These are phyloP conservation scores for Argentina anserina DNA, from an alignment of 306 rosid genomes.

Conservation along the genomic window DNA sequence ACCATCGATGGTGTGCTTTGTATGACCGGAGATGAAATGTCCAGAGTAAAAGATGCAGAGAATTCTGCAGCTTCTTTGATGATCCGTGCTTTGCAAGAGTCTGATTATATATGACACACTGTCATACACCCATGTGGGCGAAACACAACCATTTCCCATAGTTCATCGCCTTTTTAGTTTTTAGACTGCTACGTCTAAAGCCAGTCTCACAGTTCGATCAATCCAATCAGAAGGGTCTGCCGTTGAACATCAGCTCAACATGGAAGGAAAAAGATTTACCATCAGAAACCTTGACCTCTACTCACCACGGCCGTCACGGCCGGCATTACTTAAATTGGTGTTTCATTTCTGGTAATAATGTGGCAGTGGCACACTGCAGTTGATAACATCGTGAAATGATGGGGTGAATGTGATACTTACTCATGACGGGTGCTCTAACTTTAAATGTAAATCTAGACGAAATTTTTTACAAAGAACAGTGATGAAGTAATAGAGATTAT, in stretches of 20 bases:
- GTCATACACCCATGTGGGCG: background rate
- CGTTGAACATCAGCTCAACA: no score
- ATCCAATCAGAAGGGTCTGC: background rate
- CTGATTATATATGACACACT: slow-evolving; percentile 25
- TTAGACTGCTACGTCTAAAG: background rate
- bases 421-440: no score
- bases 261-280: background rate
- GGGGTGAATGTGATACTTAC: no score
- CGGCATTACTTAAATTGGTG: background rate
- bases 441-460: no score
- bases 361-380: no score
- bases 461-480: no score
- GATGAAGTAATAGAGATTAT: no score
- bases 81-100: slow-evolving; percentile 47
- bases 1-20: slow-evolving; percentile 23
- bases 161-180: background rate
- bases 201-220: background rate
- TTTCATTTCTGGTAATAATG: no score
- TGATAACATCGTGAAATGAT: no score
- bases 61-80: slow-evolving; percentile 70
- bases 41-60: slow-evolving; percentile 48
- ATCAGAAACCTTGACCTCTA: background rate
- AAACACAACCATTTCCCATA: background rate
- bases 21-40: slow-evolving; percentile 37
- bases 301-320: background rate